phyloP scores from a whole-genome alignment of 768 basidiomycete species.

The Kwoniella sp. region DNA sequence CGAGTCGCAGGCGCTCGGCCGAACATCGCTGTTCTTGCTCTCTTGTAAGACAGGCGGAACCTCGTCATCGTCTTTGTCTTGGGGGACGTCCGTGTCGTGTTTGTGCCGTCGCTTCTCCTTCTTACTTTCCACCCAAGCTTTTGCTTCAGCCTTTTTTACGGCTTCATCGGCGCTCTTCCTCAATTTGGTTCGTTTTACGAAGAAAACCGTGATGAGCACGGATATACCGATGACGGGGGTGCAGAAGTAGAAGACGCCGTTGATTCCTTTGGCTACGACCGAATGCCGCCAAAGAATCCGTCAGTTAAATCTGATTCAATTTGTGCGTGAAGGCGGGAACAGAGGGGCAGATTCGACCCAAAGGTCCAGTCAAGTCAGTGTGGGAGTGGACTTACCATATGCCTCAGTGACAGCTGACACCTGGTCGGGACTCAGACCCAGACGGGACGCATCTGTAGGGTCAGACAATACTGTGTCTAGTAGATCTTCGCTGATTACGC shows the following conservation, averaged over 20 bases:
- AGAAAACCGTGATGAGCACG: conserved; percentile 63
- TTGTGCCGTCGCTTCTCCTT: conserved; percentile 35
- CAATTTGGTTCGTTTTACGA: conserved; percentile 68
- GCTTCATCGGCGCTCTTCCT: conserved; percentile 65
- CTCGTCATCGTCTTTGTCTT: conserved; percentile 1
- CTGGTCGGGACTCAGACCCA: conserved; percentile 29
- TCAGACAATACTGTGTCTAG: conserved; percentile 39
- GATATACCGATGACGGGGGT: conserved; percentile 64
- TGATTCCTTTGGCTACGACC: conserved; percentile 65
- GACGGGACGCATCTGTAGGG: conserved; percentile 35
- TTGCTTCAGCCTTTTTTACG: conserved; percentile 56
- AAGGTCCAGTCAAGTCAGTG: no score
- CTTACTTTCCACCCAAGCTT: conserved; percentile 53
- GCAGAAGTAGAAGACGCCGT: conserved; percentile 66
- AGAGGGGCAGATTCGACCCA: background rate
- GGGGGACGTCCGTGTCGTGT: conserved; percentile 13
- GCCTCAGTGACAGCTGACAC: conserved; percentile 31
- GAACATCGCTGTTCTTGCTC: background rate
- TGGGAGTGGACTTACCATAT: conserved; percentile 41
- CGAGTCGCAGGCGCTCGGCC: no score
- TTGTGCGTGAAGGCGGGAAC: background rate
- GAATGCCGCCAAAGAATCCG: background rate
- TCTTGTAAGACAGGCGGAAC: background rate
- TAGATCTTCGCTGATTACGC: conserved; percentile 6
- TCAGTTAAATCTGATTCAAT: background rate